Evolutionary conservation across 202 grass and related monocot genomes (phyloP), one percentile per base, ranked within the genome.

Genomic region (Setaria italica): DNA sequence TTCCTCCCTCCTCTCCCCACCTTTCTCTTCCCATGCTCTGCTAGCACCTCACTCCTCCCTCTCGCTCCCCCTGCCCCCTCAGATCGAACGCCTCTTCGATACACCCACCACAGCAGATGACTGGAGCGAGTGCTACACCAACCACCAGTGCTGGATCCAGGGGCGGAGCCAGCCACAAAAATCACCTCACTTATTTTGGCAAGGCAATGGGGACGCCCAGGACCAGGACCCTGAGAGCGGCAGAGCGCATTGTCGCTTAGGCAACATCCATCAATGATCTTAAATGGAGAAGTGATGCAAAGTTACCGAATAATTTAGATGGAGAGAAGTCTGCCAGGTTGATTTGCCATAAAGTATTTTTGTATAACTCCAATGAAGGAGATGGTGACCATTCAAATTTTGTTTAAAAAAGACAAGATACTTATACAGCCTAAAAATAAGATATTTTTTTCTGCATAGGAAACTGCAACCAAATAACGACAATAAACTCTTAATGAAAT

Each of bases 401-500:
- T 84, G 53, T 80, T 47, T 59, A 55, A 46, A 76, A 75, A 30
- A 35, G 45, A 67, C 9, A 76, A 87, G 32, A 53, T 17, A 53
- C 13, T 56, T 90, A 58, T 48, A 65, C 19, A 45, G 35, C 54
- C 60, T 76, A 80, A 37, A 25, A 41, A 25, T 84, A 70, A 41
- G 5, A 70, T 90, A 11, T 12, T 3, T 33, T 70, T 70, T 70
- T 65, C 4, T 13, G 6, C 45, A 69, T 56, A 57, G 20, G 15
- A 77, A 62, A 59, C 48, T 25, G 30, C 54, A 63, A 76, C 43
- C 47, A 67, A 74, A 62, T 59, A 74, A 87, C 17, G 17, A 62
- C 17, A 86, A 60, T 33, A 43, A 82, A 71, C 7, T 42, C 62
- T 71, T 72, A 53, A 90, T 74, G 54, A 74, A 71, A 90, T 66